A percentile compares a stretch with the other conserved stretches of the same genome.
Conservation (phyloP, 1,284 basidiomycete species). For the Mycosarcoma maydis region DNA sequence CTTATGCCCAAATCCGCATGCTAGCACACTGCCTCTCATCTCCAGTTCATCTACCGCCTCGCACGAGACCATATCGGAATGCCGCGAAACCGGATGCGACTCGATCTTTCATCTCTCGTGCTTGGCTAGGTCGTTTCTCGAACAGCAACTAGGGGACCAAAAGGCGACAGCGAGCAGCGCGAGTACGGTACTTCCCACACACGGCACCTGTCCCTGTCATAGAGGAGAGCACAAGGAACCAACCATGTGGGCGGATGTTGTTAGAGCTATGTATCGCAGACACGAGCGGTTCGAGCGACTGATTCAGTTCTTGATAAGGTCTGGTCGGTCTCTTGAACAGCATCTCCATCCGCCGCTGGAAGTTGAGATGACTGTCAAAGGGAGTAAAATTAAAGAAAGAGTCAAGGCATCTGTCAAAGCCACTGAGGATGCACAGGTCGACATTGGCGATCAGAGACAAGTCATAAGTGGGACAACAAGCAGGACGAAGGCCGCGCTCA, state of each 20-base stretch:
- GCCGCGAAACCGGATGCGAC: slow-evolving; percentile 67
- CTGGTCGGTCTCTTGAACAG: slow-evolving; percentile 16
- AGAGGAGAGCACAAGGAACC: background rate
- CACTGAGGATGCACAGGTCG: background rate
- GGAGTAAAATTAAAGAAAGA: slow-evolving; percentile 3
- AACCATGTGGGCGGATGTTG: slow-evolving; percentile 47
- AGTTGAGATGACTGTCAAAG: background rate
- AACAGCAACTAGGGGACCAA: slow-evolving; percentile 5
- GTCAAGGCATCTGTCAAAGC: background rate
- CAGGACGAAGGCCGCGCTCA: background rate
- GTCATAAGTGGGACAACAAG: background rate
- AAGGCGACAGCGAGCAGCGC: slow-evolving; percentile 2
- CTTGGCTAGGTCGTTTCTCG: slow-evolving; percentile 74
- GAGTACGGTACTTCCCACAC: slow-evolving; percentile 41
- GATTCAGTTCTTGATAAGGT: slow-evolving; percentile 17
- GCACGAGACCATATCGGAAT: background rate
- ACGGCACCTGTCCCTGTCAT: slow-evolving; percentile 42
- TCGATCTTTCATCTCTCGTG: slow-evolving; percentile 77
- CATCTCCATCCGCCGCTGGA: slow-evolving; percentile 10
- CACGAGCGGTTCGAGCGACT: slow-evolving; percentile 41
- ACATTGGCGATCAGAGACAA: background rate
- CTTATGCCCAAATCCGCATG: slow-evolving; percentile 23
- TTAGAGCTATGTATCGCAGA: slow-evolving; percentile 44
- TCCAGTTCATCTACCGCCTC: background rate
- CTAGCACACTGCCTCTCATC: background rate